Conservation (phyloP, 2,329 filamentous ascomycete genomes). For the Emericellopsis cladophorae region DNA sequence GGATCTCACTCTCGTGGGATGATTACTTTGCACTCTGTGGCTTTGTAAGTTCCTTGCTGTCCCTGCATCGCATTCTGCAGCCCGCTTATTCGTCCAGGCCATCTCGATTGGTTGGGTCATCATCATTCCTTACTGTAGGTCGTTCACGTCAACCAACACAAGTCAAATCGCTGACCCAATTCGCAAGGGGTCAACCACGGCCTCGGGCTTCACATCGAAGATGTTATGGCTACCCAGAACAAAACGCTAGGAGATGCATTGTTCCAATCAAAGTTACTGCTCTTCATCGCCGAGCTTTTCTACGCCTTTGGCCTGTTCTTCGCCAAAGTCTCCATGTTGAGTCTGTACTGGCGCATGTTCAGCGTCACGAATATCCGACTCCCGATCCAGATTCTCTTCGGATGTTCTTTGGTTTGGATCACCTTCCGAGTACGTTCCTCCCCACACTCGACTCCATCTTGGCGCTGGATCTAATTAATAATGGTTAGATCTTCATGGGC, state of each 20-base stretch:
- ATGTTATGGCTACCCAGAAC: background rate
- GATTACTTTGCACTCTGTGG: slow-evolving; percentile 5
- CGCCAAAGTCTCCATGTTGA: slow-evolving; percentile 9
- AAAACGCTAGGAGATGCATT: background rate
- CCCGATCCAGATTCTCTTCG: slow-evolving; percentile 9
- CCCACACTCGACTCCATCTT: background rate
- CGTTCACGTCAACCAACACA: background rate
- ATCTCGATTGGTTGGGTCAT: slow-evolving; percentile 3
- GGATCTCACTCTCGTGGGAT: slow-evolving; percentile 3
- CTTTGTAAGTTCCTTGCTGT: slow-evolving; percentile 1
- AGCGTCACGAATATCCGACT: slow-evolving; percentile 7
- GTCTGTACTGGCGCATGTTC: slow-evolving; percentile 11
- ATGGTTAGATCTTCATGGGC: slow-evolving; percentile 9
- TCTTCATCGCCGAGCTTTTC: slow-evolving; percentile 7
- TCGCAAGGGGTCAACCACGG: slow-evolving; percentile 3
- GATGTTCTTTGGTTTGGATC: slow-evolving; percentile 8
- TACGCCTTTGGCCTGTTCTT: slow-evolving; percentile 9
- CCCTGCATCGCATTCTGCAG: background rate
- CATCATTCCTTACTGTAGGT: slow-evolving; percentile 4
- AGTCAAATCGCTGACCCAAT: slow-evolving; percentile 2
- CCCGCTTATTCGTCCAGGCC: slow-evolving; percentile 1
- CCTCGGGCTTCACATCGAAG: slow-evolving; percentile 4
- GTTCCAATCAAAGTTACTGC: slow-evolving; percentile 1
- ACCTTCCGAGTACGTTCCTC: slow-evolving; percentile 7
- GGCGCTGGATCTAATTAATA: slow-evolving; percentile 1